Percentiles rank a stretch among this genome's conserved stretches.
These are phyloP conservation scores for Arthrobotrys pseudoclavata DNA, from an alignment of 2,329 filamentous ascomycete species.

Conservation along the genomic window DNA sequence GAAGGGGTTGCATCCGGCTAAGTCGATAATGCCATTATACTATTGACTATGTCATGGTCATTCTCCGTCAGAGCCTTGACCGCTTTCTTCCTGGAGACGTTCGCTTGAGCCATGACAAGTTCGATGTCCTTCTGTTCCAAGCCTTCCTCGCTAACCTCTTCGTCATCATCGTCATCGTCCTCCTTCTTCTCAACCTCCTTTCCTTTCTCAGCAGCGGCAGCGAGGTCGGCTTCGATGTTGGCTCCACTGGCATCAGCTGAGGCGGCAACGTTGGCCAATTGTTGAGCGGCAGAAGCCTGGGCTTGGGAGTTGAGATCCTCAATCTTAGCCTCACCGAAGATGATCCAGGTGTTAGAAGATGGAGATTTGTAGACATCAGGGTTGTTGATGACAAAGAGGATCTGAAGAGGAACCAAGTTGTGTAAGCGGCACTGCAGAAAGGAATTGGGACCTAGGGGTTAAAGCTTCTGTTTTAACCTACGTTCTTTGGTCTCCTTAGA, in stretches of 20 bases:
- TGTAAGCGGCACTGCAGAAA: background rate
- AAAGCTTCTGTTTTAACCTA: constrained; percentile 71
- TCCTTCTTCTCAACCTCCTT: constrained; percentile 76
- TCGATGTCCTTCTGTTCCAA: constrained; percentile 99
- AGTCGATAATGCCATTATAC: constrained; percentile 87
- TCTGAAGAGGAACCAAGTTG: constrained; percentile 71
- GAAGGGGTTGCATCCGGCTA: constrained; percentile 1
- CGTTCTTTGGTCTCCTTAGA: constrained; percentile 97
- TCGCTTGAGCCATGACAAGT: constrained; percentile 89
- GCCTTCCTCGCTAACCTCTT: constrained; percentile 94
- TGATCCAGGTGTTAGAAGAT: constrained; percentile 98
- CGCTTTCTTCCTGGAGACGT: constrained; percentile 96
- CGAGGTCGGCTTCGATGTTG: constrained; percentile 72
- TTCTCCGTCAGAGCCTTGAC: constrained; percentile 99
- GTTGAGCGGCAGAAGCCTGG: constrained; percentile 94
- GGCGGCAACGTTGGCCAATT: constrained; percentile 80
- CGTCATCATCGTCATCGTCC: constrained; percentile 88
- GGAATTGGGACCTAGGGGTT: background rate
- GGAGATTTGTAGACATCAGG: constrained; percentile 99
- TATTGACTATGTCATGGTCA: constrained; percentile 99
- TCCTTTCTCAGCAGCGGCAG: constrained; percentile 78
- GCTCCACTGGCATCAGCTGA: constrained; percentile 78
- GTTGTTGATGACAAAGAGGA: constrained; percentile 99
- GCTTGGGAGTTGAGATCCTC: constrained; percentile 99
- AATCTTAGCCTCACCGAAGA: constrained; percentile 99